Evolutionary conservation across 768 basidiomycete genomes (phyloP).

Genomic region (Russula sp.): DNA sequence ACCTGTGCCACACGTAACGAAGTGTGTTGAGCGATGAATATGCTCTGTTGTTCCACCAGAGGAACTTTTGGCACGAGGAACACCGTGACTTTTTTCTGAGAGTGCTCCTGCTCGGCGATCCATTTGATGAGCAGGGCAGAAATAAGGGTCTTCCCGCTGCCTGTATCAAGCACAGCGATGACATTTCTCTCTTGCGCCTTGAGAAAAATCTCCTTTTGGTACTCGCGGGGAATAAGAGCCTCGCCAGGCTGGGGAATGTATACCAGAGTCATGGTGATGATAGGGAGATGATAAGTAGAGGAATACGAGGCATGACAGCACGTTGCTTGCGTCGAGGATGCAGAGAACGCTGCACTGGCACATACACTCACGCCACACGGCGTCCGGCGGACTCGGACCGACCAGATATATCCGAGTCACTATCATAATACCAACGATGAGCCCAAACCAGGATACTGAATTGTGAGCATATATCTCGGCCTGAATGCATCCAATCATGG

Average conservation of each 20-base stretch:
- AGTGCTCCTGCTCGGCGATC: constrained; percentile 52
- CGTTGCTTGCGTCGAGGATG: not conserved
- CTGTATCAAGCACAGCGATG: constrained; percentile 58
- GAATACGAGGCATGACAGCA: constrained; percentile 6
- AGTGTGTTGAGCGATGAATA: constrained; percentile 62
- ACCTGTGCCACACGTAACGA: constrained; percentile 65
- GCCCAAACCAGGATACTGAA: constrained; percentile 92
- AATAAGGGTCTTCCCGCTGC: constrained; percentile 61
- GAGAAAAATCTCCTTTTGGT: constrained; percentile 55
- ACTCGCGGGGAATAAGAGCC: constrained; percentile 44
- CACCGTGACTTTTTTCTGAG: constrained; percentile 58
- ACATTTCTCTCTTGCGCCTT: constrained; percentile 51
- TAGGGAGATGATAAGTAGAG: not conserved
- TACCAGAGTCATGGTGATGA: constrained; percentile 9
- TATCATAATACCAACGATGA: constrained; percentile 39
- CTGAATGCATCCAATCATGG: constrained; percentile 8
- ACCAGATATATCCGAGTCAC: not conserved
- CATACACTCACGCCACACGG: not conserved
- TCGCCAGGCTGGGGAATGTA: constrained; percentile 5
- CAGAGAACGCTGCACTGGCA: not conserved
- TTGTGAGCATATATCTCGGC: constrained; percentile 57
- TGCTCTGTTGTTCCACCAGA: constrained; percentile 78
- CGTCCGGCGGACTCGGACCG: not conserved
- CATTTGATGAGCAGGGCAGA: constrained; percentile 69
- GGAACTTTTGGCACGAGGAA: constrained; percentile 86